Base-by-base conservation (phyloP, 2,329 filamentous ascomycete species). In the Cercospora citrullina region DNA sequence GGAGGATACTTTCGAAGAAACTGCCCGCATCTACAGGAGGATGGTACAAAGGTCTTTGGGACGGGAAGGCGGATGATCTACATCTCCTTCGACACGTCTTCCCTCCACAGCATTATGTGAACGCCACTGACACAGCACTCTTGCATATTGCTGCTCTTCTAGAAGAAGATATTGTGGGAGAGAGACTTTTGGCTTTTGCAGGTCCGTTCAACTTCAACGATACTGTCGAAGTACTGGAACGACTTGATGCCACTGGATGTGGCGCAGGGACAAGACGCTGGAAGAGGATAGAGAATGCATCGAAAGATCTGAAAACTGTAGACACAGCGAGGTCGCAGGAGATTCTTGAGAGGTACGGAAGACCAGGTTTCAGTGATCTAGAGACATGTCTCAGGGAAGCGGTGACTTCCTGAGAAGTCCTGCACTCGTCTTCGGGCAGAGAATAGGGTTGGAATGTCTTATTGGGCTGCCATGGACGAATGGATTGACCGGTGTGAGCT, bases 61-160 rank as follows among this genome's bases (percentile, higher is more conserved):
- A 58, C 1, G 62, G 53, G 2, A 48, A 51, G 16, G 62, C 23
- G 14, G 30, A 31, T 9, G 57, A 33, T 1, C 36, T 14, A 9
- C 18, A 7, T 28, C 16, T 18, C 6, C 57, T 16, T 12, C 18
- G 42, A 23, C 42, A 48, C 1, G 26, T n/a, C 4, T 23, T 64
- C 16, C 30, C 28, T 16, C 62, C 62, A 16, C 62, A 64, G 33
- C 39, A 64, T 36, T 42, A 53, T 45, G 62, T 64, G 10, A 23
- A 64, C n/a, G 51, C 21, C 21, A 36, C 23, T 2, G 62, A 64
- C 36, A 53, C 39, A 21, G 62, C 51, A 12, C 48, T 64, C 14
- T 31, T 64, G 10, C 62, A 64, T 48, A 21, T 64, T 7, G 62
- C 62, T n/a, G 62, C 62, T 5, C 36, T 64, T 16, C 16, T 64